Evolutionary conservation across 1,284 basidiomycete genomes (phyloP).

Genomic region (Cerrena zonata): DNA sequence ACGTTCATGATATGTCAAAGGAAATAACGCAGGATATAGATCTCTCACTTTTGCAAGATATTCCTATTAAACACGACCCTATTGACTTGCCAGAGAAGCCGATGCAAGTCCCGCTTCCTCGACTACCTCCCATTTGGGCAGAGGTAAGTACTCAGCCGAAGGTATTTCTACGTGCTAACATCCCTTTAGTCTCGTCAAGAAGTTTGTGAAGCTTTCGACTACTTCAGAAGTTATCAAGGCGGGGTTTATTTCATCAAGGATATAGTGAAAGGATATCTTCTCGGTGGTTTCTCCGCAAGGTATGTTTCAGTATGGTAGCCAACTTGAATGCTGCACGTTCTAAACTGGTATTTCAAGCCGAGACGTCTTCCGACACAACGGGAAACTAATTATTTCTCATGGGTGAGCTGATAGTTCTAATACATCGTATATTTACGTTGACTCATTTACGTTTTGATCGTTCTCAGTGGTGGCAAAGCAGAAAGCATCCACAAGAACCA

Average conservation of each 20-base stretch:
- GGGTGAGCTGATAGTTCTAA: too few species aligned
- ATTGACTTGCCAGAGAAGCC: conserved; percentile 9
- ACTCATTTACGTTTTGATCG: conserved; percentile 14
- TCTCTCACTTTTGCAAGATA: too few species aligned
- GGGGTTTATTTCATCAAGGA: conserved; percentile 67
- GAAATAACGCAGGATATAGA: too few species aligned
- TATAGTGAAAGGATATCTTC: conserved; percentile 63
- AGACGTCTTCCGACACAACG: conserved; percentile 56
- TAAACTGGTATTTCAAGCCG: conserved; percentile 45
- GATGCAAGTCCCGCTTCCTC: too few species aligned
- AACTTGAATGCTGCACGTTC: conserved; percentile 5
- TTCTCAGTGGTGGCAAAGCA: conserved; percentile 51
- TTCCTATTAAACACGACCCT: too few species aligned
- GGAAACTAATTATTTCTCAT: conserved; percentile 71
- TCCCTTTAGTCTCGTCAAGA: conserved; percentile 65
- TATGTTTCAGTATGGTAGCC: conserved; percentile 25
- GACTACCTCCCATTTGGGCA: conserved; percentile 33
- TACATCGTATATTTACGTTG: background rate
- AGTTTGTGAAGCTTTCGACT: conserved; percentile 68
- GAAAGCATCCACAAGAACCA: conserved; percentile 43
- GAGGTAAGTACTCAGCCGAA: conserved; percentile 25
- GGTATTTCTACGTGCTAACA: background rate
- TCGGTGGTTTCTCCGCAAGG: conserved; percentile 64
- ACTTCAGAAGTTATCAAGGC: conserved; percentile 71
- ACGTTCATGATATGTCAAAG: background rate